phyloP scores from a whole-genome alignment of 2,329 filamentous ascomycete genomes.

The Alternaria longipes region DNA sequence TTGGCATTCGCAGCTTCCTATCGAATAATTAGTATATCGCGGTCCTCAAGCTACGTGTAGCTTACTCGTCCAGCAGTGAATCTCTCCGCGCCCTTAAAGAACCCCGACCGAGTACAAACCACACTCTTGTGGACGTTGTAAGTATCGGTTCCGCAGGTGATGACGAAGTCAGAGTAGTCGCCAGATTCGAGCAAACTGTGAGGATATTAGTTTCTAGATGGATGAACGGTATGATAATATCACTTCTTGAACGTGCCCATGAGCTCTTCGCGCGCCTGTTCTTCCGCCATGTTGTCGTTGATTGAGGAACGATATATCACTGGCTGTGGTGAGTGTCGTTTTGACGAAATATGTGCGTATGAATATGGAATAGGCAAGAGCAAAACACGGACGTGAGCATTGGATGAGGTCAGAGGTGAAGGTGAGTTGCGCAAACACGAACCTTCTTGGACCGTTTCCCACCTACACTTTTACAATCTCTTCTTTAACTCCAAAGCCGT shows the following conservation, averaged over 20 bases:
- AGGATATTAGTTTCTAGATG: neutral
- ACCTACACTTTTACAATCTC: too few species aligned
- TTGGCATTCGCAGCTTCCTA: neutral
- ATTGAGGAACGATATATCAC: too few species aligned
- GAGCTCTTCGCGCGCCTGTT: too few species aligned
- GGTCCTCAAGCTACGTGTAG: fast-evolving
- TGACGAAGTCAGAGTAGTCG: neutral
- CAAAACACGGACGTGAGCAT: too few species aligned
- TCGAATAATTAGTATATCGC: neutral
- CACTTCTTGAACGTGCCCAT: neutral
- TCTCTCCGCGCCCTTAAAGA: neutral
- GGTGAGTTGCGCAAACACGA: too few species aligned
- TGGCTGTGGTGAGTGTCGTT: too few species aligned
- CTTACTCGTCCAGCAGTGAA: neutral
- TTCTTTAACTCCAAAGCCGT: too few species aligned
- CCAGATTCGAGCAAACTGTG: neutral
- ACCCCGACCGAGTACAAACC: neutral
- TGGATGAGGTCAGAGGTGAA: too few species aligned
- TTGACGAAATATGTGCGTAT: too few species aligned
- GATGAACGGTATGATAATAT: neutral
- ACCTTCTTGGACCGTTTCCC: too few species aligned
- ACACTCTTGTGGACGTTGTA: neutral
- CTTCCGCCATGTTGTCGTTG: too few species aligned
- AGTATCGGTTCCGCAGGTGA: neutral
- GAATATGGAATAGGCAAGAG: too few species aligned